phyloP scores from a whole-genome alignment of 306 rosid species.

The Quercus robur region DNA sequence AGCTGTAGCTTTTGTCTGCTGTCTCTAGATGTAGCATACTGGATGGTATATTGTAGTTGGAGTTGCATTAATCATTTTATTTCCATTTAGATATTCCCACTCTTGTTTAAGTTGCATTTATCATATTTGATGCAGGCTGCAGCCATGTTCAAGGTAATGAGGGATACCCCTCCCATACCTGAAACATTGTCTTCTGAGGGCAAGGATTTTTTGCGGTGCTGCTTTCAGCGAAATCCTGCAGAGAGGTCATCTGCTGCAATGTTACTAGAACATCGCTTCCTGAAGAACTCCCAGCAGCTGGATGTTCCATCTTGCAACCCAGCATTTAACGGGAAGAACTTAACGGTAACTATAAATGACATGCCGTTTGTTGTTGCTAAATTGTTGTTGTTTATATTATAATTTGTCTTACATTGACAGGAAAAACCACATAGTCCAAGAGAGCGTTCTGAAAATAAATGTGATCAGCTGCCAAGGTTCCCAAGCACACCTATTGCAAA shows the following conservation, averaged over 20 bases:
- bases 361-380: not conserved
- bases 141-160: slow-evolving; percentile 94
- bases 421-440: slow-evolving; percentile 53
- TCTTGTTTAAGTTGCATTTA: slow-evolving; percentile 20
- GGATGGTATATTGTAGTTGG: not conserved
- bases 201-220: slow-evolving; percentile 76
- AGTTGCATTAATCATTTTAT: slow-evolving; percentile 1
- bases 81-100: not conserved
- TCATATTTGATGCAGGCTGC: slow-evolving; percentile 69
- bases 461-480: slow-evolving; percentile 33
- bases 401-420: slow-evolving; percentile 34
- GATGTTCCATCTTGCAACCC: slow-evolving; percentile 44
- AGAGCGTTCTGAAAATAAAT: slow-evolving; percentile 44
- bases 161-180: slow-evolving; percentile 80
- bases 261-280: slow-evolving; percentile 78
- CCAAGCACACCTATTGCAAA: slow-evolving; percentile 22
- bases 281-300: slow-evolving; percentile 47
- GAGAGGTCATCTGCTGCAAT: slow-evolving; percentile 68
- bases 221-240: slow-evolving; percentile 94
- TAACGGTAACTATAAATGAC: slow-evolving; percentile 38
- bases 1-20: not conserved
- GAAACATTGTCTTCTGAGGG: slow-evolving; percentile 77
- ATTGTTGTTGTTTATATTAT: slow-evolving; percentile 8
- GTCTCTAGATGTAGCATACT: not conserved
- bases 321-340: slow-evolving; percentile 29